Conservation (phyloP, 495 filamentous ascomycete genomes). For the Penicillium mononematosum region DNA sequence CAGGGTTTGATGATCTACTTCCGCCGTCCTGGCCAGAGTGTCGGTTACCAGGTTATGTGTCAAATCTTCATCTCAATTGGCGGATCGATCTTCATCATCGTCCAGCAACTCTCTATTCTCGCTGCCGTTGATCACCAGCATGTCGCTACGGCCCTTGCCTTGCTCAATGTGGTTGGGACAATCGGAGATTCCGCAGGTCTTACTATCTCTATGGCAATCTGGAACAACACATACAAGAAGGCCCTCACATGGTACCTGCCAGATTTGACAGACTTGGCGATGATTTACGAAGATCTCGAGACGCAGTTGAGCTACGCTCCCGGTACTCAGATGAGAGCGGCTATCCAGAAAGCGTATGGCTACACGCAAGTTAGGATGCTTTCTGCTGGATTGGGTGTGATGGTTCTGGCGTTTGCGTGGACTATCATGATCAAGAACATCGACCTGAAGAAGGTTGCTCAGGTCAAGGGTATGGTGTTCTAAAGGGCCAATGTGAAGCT, state of each 20-base stretch:
- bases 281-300: constrained; percentile 51
- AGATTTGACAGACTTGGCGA: constrained; percentile 33
- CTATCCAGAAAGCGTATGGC: constrained; percentile 54
- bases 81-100: constrained; percentile 58
- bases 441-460: constrained; percentile 51
- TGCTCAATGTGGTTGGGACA: constrained; percentile 57
- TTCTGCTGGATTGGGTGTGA: constrained; percentile 42
- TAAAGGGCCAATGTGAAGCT: not conserved
- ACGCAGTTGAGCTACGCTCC: constrained; percentile 49
- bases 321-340: constrained; percentile 47
- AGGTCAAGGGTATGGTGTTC: constrained; percentile 27
- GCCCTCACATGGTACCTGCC: constrained; percentile 57
- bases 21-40: constrained; percentile 51
- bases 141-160: constrained; percentile 60
- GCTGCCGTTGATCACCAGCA: constrained; percentile 61
- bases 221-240: constrained; percentile 56
- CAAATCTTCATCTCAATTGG: constrained; percentile 70
- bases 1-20: constrained; percentile 61
- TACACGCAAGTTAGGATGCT: constrained; percentile 53
- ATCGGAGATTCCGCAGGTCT: constrained; percentile 64
- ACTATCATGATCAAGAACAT: constrained; percentile 53
- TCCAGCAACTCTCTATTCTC: constrained; percentile 63
- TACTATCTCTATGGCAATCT: constrained; percentile 60
- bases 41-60: constrained; percentile 69
- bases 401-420: constrained; percentile 41